These are phyloP conservation scores for Gnaphalium uliginosum DNA, from an alignment of 129 eudicot genomes.

Conservation along the genomic window DNA sequence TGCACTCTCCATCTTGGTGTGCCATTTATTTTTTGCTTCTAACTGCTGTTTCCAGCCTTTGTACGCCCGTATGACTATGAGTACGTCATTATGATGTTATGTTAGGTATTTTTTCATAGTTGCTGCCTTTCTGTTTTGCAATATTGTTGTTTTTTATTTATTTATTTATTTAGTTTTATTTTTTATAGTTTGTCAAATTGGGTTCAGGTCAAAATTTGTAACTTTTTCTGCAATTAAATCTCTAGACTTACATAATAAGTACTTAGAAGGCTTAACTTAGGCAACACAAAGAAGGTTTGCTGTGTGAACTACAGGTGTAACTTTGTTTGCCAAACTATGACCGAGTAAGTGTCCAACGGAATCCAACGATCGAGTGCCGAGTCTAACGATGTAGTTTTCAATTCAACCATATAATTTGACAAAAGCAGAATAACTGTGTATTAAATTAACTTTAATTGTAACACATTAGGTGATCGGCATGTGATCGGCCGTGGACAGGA, in stretches of 20 bases:
- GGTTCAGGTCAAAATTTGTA: not conserved
- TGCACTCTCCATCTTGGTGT: slow-evolving; percentile 3
- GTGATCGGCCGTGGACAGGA: too few relatives aligned
- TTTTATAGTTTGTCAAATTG: not conserved
- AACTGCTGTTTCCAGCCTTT: slow-evolving; percentile 8
- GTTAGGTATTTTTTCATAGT: not conserved
- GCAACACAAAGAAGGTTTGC: not conserved
- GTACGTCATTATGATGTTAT: slow-evolving; percentile 1
- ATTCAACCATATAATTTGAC: not conserved
- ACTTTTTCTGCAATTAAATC: not conserved
- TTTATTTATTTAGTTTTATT: too few relatives aligned
- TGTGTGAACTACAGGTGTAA: not conserved
- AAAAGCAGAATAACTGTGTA: not conserved
- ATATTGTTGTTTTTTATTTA: too few relatives aligned
- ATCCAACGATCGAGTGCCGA: not conserved
- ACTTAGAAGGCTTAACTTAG: not conserved
- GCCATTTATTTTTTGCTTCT: slow-evolving; percentile 4
- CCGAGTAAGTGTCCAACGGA: not conserved
- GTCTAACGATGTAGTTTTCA: not conserved
- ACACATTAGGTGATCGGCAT: too few relatives aligned
- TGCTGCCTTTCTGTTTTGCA: not conserved
- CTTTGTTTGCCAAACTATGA: not conserved
- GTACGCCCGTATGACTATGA: not conserved
- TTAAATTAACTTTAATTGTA: too few relatives aligned
- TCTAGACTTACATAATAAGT: not conserved